Percentiles rank a stretch among this genome's conserved stretches.
phyloP scores from a whole-genome alignment of 345 rosid species.

The Isatis tinctoria region DNA sequence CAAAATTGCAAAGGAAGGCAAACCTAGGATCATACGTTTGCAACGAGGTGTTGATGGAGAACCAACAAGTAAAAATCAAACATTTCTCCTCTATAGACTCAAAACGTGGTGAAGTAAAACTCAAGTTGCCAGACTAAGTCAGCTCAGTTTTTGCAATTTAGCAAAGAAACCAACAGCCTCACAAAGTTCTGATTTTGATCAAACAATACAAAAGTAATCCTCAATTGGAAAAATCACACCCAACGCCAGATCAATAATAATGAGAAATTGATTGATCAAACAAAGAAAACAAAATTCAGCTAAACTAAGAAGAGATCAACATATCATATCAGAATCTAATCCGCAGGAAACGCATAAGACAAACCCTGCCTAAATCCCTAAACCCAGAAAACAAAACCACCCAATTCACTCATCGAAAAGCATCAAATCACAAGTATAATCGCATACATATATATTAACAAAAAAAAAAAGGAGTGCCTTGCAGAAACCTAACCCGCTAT shows the following conservation, averaged over 20 bases:
- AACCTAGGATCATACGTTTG: background rate
- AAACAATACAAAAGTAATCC: background rate
- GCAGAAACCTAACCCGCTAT: constrained; percentile 70
- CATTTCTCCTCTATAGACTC: background rate
- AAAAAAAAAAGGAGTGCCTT: background rate
- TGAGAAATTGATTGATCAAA: background rate
- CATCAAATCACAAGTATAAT: background rate
- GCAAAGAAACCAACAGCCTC: background rate
- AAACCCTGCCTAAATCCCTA: background rate
- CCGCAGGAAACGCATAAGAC: background rate
- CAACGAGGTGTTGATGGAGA: background rate
- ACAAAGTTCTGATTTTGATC: background rate
- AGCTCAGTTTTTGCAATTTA: background rate
- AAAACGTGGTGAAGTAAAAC: background rate
- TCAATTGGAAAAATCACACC: background rate
- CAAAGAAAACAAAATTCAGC: background rate
- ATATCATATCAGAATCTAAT: constrained; percentile 1
- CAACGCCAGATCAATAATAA: background rate
- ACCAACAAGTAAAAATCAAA: background rate
- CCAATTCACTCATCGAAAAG: background rate
- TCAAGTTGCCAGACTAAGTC: background rate
- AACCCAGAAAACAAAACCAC: background rate
- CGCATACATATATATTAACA: background rate
- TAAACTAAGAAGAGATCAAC: background rate
- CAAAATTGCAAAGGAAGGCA: background rate